Evolutionary conservation across 257 asterid species (phyloP).

Genomic region (Agastache rugosa): DNA sequence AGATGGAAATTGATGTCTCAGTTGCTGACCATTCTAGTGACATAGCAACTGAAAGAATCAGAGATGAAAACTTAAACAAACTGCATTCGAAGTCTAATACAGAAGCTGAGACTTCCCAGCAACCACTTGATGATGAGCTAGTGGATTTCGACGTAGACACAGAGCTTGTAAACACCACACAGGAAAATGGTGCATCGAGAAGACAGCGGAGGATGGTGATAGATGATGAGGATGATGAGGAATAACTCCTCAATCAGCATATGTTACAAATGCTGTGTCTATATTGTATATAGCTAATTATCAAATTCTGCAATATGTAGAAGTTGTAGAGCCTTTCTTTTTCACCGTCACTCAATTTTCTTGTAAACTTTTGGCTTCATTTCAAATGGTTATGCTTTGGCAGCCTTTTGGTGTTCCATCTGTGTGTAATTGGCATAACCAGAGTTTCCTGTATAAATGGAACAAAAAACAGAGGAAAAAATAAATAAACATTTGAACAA

Average conservation of each 20-base stretch:
- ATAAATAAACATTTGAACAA: too few relatives aligned
- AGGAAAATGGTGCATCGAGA: constrained; percentile 48
- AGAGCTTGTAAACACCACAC: constrained; percentile 35
- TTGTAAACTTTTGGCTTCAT: not conserved
- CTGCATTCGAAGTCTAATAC: constrained; percentile 25
- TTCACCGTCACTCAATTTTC: not conserved
- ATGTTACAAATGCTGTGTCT: not conserved
- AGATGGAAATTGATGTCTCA: constrained; percentile 34
- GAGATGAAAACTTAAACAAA: constrained; percentile 31
- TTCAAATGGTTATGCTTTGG: constrained; percentile 11
- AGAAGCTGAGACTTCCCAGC: constrained; percentile 34
- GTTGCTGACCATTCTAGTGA: constrained; percentile 27
- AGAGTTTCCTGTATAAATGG: not conserved
- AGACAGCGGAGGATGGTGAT: constrained; percentile 78
- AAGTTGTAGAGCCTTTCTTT: not conserved
- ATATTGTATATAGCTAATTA: constrained; percentile 14
- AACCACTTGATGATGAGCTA: constrained; percentile 43
- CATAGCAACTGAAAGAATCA: constrained; percentile 40
- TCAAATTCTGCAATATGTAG: not conserved
- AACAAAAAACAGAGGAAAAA: too few relatives aligned
- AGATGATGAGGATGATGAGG: constrained; percentile 77
- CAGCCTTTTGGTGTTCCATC: not conserved
- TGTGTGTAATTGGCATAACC: not conserved
- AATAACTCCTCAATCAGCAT: constrained; percentile 32
- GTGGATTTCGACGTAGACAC: constrained; percentile 54